phyloP scores from a whole-genome alignment of 1,284 basidiomycete species.

The Clitocybe nebularis region DNA sequence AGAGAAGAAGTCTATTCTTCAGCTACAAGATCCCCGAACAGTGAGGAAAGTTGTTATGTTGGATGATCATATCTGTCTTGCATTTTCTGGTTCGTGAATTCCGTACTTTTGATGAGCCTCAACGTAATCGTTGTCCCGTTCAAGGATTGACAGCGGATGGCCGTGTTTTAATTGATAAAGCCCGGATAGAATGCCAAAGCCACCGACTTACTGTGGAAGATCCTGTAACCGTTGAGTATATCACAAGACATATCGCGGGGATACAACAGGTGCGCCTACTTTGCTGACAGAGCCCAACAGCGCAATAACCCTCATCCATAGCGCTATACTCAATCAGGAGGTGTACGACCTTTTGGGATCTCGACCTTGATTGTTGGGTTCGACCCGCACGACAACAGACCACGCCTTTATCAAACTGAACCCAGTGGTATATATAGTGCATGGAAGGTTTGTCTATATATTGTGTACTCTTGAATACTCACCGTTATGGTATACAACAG shows the following conservation, averaged over 20 bases:
- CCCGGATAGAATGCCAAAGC: conserved; percentile 95
- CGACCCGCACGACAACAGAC: conserved; percentile 87
- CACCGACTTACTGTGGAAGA: conserved; percentile 98
- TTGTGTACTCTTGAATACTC: not conserved
- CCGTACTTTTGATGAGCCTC: conserved; percentile 1
- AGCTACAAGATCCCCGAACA: conserved; percentile 96
- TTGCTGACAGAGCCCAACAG: conserved; percentile 1
- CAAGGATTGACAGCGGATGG: conserved; percentile 96
- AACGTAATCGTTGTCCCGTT: conserved; percentile 12
- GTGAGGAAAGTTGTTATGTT: conserved; percentile 98
- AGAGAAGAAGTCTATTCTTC: conserved; percentile 97
- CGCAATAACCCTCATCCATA: conserved; percentile 26
- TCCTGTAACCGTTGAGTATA: conserved; percentile 97
- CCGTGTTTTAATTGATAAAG: conserved; percentile 96
- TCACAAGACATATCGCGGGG: conserved; percentile 95
- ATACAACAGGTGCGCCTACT: conserved; percentile 81
- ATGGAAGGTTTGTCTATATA: conserved; percentile 78
- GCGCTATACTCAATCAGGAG: conserved; percentile 98
- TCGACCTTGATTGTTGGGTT: conserved; percentile 97
- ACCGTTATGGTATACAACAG: conserved; percentile 34
- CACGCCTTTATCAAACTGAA: conserved; percentile 95
- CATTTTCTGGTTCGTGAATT: conserved; percentile 81
- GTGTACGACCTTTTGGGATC: conserved; percentile 97
- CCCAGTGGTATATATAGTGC: conserved; percentile 97
- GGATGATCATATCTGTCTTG: conserved; percentile 96